Base-by-base conservation (phyloP, 2,329 filamentous ascomycete genomes). In the Pezicula radicicola region DNA sequence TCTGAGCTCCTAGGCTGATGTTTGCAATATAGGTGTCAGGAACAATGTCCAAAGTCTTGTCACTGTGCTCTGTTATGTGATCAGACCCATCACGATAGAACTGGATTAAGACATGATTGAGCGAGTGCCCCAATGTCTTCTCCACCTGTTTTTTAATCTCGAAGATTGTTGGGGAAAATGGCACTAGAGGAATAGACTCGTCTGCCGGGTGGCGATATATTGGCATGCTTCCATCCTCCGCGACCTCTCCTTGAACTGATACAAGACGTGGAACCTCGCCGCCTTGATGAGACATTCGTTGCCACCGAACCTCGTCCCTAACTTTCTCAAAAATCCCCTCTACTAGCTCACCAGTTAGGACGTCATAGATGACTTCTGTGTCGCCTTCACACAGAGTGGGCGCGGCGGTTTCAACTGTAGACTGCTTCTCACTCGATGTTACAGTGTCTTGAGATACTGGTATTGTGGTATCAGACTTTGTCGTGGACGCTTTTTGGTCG, bases 191-290 rank as follows among this genome's bases (percentile, higher is more conserved):
- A 0, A 92, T 87, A 1, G 89, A 89, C 67, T 95, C 89, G 65
- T 99, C 94, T 4, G 91, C 83, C 42, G 94, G 94, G 69, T 97
- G 94, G 13, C 94, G 88, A 69, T 99, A 99, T n/a, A 97, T 79
- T 19, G 94, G 94, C 67, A 89, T 85, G 58, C 78, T 85, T 16
- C 89, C 89, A 62, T 93, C 85, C 0, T 75, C 66, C 37, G 76
- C 77, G 28, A 91, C 75, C 15, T 80, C 74, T 3, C 92, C 94
- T 68, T 97, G 92, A 18, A 96, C 91, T 46, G 91, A 91, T 6
- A 97, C 90, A 2, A 97, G 81, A 36, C 94, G 85, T 41, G 94
- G 94, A 0, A 97, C 94, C 62, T 94, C 88, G 25, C 94, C 92
- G 33, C 90, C 89, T 58, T 93, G 87, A 61, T 97, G 94, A 41